Conservation (phyloP, 257 asterid genomes). For the Coffea canephora region DNA sequence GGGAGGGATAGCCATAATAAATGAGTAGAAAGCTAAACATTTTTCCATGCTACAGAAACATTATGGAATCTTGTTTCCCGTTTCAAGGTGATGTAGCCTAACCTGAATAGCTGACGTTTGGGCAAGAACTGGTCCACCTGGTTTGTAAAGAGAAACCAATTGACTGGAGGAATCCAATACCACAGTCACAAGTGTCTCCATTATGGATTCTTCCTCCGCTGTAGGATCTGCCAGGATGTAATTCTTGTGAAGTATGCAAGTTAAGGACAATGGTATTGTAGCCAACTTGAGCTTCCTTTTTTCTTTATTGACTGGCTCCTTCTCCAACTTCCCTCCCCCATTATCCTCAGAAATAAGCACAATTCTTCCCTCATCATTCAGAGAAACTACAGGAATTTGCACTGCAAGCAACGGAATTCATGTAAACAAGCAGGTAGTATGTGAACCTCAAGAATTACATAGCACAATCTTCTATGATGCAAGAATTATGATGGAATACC, state of each 20-base stretch:
- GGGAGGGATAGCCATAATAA: background rate
- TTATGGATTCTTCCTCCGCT: conserved; percentile 88
- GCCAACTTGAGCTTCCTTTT: conserved; percentile 68
- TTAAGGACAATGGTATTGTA: conserved; percentile 57
- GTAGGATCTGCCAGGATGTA: conserved; percentile 95
- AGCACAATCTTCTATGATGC: background rate
- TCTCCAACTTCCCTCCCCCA: conserved; percentile 42
- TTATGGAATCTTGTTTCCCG: background rate
- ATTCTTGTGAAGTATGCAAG: conserved; percentile 83
- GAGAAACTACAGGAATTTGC: conserved; percentile 76
- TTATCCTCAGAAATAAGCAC: conserved; percentile 60
- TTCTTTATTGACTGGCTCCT: conserved; percentile 71
- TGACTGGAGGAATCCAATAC: conserved; percentile 73
- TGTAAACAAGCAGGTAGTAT: background rate
- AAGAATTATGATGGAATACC: background rate
- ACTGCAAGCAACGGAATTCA: conserved; percentile 49
- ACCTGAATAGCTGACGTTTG: conserved; percentile 72
- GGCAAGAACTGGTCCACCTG: conserved; percentile 87
- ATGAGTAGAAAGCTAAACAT: background rate
- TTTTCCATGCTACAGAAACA: background rate
- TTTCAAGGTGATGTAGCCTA: conserved; percentile 10
- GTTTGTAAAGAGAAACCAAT: conserved; percentile 78
- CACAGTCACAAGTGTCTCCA: conserved; percentile 80
- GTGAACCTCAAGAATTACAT: conserved; percentile 3
- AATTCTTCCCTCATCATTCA: conserved; percentile 79